Conservation (phyloP, 208 protist genomes). For the Trypanosoma platydactyli region DNA sequence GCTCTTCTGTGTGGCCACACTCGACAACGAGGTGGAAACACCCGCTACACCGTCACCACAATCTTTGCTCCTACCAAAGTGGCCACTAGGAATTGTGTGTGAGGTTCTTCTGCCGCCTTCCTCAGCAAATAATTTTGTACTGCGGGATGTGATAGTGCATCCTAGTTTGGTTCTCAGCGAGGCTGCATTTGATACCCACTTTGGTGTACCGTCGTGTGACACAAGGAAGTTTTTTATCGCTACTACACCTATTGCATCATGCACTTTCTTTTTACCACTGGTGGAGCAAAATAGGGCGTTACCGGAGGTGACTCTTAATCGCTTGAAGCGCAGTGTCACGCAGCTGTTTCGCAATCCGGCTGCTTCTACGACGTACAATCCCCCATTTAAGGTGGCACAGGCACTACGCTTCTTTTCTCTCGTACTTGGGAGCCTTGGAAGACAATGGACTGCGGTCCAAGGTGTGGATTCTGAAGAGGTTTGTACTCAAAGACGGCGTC, state of each 20-base stretch:
- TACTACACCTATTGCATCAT: slow-evolving; percentile 1
- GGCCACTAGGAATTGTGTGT: slow-evolving; percentile 9
- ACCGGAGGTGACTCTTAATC: slow-evolving; percentile 4
- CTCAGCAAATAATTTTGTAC: slow-evolving; percentile 2
- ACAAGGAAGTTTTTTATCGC: slow-evolving; percentile 14
- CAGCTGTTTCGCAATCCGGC: slow-evolving; percentile 37
- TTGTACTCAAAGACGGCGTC: neutral
- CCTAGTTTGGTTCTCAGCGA: slow-evolving; percentile 13
- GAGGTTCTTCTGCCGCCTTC: neutral
- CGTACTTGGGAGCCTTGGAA: slow-evolving; percentile 9
- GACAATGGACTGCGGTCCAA: neutral
- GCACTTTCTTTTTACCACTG: slow-evolving; percentile 14
- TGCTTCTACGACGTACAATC: slow-evolving; percentile 35
- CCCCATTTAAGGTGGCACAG: slow-evolving; percentile 25
- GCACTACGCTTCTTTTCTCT: slow-evolving; percentile 29
- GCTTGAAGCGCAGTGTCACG: slow-evolving; percentile 23
- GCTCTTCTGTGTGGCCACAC: slow-evolving; percentile 17
- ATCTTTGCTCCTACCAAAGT: too few relatives aligned
- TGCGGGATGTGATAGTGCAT: neutral
- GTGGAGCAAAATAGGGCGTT: neutral
- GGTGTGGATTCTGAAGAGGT: neutral
- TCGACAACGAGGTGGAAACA: neutral
- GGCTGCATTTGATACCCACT: slow-evolving; percentile 10
- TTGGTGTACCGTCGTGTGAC: neutral
- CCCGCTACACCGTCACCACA: too few relatives aligned